Evolutionary conservation across 2,329 filamentous ascomycete genomes (phyloP), one percentile per base, ranked within the genome.

Genomic region (Trichoderma sp.): DNA sequence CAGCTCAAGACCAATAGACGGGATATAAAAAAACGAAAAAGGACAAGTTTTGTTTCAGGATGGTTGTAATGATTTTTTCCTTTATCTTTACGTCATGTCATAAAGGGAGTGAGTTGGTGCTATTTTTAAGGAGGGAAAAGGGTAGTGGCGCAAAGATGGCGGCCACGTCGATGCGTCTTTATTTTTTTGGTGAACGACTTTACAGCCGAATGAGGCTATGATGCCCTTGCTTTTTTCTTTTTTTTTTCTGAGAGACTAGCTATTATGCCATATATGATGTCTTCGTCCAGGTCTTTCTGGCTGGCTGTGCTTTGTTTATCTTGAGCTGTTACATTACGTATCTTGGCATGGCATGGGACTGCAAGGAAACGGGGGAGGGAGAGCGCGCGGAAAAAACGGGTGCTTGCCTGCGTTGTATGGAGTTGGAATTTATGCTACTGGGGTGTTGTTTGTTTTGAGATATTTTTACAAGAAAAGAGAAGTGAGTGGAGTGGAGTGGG

Each of bases 1-100:
- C 71, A 84, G 82, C 70, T 85, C 84, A 68, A 78, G 82, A 72
- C 78, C 80, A 36, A 68, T 71, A 71, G 70, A 71, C 32, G 65
- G 64, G 70, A 68, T 68, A 23, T 69, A 62, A 69, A 69, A 68
- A 58, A 17, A 3, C 23, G 23, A 23, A 23, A 23, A 23, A 23
- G 23, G 4, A 34, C n/a, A 20, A 13, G 30, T 47, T 43, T 43
- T 55, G 63, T 67, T 61, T 67, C n/a, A 59, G 55, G 63, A 39
- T 61, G 69, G 59, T 59, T 34, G 57, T 64, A 70, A 70, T 70
- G 68, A 55, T 61, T 36, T 43, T 69, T 47, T 57, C 62, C 20
- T 32, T 47, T 26, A 28, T 61, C n/a, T 53, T 70, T 26, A 57
- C 61, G 59, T 55, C 59, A 70, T 64, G 68, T 64, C 68, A 34